Evolutionary conservation across 1,284 basidiomycete genomes (phyloP), one percentile per base, ranked within the genome.

Genomic region (Boletellus dicymbophilus): DNA sequence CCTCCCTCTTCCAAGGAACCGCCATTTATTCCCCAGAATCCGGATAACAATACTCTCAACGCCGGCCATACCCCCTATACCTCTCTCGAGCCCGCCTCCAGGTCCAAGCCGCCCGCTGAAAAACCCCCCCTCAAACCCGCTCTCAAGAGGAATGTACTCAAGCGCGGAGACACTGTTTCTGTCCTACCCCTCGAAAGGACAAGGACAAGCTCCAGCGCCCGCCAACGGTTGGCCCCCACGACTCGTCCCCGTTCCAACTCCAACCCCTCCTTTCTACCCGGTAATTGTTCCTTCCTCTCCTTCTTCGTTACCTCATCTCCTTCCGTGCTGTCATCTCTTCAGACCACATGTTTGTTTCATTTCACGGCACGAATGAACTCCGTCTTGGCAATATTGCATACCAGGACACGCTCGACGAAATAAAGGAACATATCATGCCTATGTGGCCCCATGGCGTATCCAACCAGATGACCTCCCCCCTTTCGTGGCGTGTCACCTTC

Each of bases 261-360:
- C 44, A 71, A 57, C 37, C 69, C 59, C 23, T 57, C 62, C 33
- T 71, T 59, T 57, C 41, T 58, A 1, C 71, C 71, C 33, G 69
- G 71, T 69, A 56, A 45, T 40, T 49, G 12, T 52, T n/a, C 31
- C 31, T 42, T 23, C 48, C 44, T 46, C 36, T 45, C 43, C 23
- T 25, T 51, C 27, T 37, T 49, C 54, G 37, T 48, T 42, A 53
- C 54, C 51, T 48, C 47, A 27, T 49, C 49, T n/a, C n/a, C n/a
- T n/a, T 48, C 50, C 25, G 45, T 45, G 51, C 48, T 58, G 56
- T 56, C 53, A 45, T 58, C 47, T 11, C 26, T 37, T 31, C 37
- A 82, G 82, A 76, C 49, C 79, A 83, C 55, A 74, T 82, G 72
- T 79, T 83, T 56, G 68, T 84, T 46, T 76, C 80, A 25, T 80